These are phyloP conservation scores for Chytriomyces confervae DNA, from an alignment of 192 early-diverging fungal genomes.

Conservation along the genomic window DNA sequence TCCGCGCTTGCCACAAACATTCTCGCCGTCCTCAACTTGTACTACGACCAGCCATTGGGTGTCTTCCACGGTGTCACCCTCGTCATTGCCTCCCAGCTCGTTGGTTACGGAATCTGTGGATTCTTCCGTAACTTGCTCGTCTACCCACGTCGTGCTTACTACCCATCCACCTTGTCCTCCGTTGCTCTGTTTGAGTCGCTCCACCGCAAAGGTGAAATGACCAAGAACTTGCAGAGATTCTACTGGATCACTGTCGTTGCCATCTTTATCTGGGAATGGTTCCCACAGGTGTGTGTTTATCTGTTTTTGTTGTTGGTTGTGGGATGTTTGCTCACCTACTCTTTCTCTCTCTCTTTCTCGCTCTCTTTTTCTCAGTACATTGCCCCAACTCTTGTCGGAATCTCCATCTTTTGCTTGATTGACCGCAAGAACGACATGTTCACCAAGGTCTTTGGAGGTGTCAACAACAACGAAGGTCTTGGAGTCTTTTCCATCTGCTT, in stretches of 20 bases:
- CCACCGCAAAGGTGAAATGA: conserved; percentile 51
- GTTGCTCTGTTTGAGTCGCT: too few relatives aligned
- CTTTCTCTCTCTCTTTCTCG: too few relatives aligned
- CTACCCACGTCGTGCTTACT: conserved; percentile 79
- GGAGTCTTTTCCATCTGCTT: conserved; percentile 28
- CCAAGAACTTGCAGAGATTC: conserved; percentile 46
- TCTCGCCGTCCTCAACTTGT: conserved; percentile 20
- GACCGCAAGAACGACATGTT: neutral
- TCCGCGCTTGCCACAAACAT: conserved; percentile 17
- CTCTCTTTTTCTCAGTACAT: too few relatives aligned
- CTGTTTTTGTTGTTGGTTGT: too few relatives aligned
- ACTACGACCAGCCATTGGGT: conserved; percentile 48
- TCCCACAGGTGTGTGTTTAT: conserved; percentile 38
- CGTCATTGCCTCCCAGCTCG: conserved; percentile 23
- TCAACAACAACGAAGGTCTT: conserved; percentile 15
- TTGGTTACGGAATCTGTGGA: conserved; percentile 70
- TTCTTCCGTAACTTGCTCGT: conserved; percentile 75
- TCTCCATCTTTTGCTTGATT: conserved; percentile 14
- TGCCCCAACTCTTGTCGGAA: conserved; percentile 12
- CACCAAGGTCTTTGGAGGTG: conserved; percentile 33
- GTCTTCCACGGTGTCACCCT: conserved; percentile 63
- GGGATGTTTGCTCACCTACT: too few relatives aligned
- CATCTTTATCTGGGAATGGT: conserved; percentile 59
- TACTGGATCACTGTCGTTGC: conserved; percentile 55
- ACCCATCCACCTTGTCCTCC: conserved; percentile 75